Evolutionary conservation across 352 stramenopile species (phyloP), one percentile per base, ranked within the genome.

Genomic region (Phytopythium ostracodes): DNA sequence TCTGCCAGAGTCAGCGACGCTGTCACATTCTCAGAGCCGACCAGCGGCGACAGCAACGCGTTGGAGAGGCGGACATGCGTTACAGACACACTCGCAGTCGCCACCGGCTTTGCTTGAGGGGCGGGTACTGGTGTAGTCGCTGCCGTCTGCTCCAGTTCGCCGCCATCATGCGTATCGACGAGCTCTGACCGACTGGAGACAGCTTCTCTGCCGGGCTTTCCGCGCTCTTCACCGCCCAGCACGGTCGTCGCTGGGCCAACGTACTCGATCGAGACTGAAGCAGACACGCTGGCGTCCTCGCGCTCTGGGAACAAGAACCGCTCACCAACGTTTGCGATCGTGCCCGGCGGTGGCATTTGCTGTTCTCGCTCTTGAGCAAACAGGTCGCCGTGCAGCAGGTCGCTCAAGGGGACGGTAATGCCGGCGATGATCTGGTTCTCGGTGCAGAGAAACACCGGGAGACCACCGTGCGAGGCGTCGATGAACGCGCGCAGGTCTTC

Each of bases 391-490:
- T 57, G 44, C 8, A 87, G 42, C 31, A 91, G 42, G 14, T 62
- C 31, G 0, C 36, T 52, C 18, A 91, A 57, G 2, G 78, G 68
- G n/a, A 92, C 62, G n/a, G 90, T 75, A 1, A 84, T 74, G 33
- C 75, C 78, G 12, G 75, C 73, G 15, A 94, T 59, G 12, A 94
- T 76, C 12, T 63, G 63, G 36, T 88, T 84, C 24, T 89, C 70
- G 0, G 81, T 90, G 54, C 86, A 94, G 56, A 93, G 57, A 64
- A 88, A 94, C 29, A 94, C 67, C 2, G 71, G 72, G 1, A 92
- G 57, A 1, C 22, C 63, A 6, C 65, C 60, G 38, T 81, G 62
- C 10, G 73, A 59, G 7, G 25, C 44, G 11, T 71, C 49, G 5
- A 90, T 63, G 57, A 80, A 86, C 1, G 58, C 67, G 3, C 14